Evolutionary conservation across 2,329 filamentous ascomycete genomes (phyloP), one percentile per base, ranked within the genome.

Genomic region (Talaromyces rugulosus): DNA sequence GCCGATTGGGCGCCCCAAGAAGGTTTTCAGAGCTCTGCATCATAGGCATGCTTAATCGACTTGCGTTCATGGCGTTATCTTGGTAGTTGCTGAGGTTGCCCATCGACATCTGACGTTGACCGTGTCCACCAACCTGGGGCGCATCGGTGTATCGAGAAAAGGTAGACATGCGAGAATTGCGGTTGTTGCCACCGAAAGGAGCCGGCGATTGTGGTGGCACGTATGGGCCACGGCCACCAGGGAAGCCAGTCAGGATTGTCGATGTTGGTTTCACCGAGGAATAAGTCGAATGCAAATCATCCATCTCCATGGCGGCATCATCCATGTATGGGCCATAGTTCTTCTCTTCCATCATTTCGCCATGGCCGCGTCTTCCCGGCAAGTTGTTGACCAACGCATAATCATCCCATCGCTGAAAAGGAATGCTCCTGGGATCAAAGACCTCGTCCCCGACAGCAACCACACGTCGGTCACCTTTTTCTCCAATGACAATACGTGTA

Each of bases 251-350:
- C 63, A 96, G 83, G 66, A 98, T 89, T 1, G 93, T 97, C 7
- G 92, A 89, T 4, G 92, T 83, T 75, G 93, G 81, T 83, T 94
- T 89, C 63, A 93, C 91, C 0, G 92, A 96, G 5, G 93, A 97
- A 81, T 98, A 98, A 63, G 96, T 88, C 0, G 92, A 96, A 75
- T 92, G 93, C 83, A 98, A 96, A 75, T 99, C 95, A 74, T 99
- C 96, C 89, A 98, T 93, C 78, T 99, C 95, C 73, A 80, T 74
- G 71, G 92, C 96, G n/a, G 78, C 81, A 65, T 89, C 87, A 65
- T 94, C 90, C 47, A 88, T 85, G 69, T 91, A 93, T 1, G 80
- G 79, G 52, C 83, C 85, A 28, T 79, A 80, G 59, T 73, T 69
- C 67, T 84, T 84, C 66, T 80, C 77, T 78, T 92, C 91, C 76